Conservation (phyloP, 768 basidiomycete species). For the Trametes sanguinea region DNA sequence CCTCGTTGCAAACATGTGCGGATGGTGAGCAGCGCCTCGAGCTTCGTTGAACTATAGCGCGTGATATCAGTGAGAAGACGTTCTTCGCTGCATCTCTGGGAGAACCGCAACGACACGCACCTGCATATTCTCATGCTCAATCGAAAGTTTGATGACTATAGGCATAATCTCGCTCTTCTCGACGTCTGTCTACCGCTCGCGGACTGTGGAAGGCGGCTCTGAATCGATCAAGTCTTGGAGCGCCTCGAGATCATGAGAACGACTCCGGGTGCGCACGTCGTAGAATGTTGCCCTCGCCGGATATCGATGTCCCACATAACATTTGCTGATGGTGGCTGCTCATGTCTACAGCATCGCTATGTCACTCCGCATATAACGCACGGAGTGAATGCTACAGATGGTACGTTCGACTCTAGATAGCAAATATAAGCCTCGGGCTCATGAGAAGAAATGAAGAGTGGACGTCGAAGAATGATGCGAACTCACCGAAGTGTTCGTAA, state of each 20-base stretch:
- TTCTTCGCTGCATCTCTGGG: background rate
- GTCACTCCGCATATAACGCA: no score
- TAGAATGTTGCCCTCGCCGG: no score
- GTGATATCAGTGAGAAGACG: background rate
- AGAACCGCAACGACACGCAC: background rate
- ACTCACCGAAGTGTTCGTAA: background rate
- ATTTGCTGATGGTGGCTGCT: no score
- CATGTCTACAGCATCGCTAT: no score
- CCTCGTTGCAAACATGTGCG: background rate
- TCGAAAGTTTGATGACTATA: background rate
- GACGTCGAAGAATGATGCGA: background rate
- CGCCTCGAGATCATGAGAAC: constrained; percentile 10
- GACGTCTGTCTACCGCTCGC: background rate
- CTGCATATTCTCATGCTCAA: background rate
- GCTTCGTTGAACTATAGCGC: background rate
- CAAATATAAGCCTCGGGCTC: no score
- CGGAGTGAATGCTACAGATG: no score
- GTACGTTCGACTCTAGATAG: no score
- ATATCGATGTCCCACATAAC: no score
- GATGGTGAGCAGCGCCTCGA: background rate
- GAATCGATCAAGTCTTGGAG: background rate
- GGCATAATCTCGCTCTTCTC: background rate
- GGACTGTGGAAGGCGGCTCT: background rate
- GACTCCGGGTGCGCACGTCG: no score
- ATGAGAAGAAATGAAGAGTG: background rate